Evolutionary conservation across 371 early-diverging fungal species (phyloP).

Genomic region (Massospora cicadina): DNA sequence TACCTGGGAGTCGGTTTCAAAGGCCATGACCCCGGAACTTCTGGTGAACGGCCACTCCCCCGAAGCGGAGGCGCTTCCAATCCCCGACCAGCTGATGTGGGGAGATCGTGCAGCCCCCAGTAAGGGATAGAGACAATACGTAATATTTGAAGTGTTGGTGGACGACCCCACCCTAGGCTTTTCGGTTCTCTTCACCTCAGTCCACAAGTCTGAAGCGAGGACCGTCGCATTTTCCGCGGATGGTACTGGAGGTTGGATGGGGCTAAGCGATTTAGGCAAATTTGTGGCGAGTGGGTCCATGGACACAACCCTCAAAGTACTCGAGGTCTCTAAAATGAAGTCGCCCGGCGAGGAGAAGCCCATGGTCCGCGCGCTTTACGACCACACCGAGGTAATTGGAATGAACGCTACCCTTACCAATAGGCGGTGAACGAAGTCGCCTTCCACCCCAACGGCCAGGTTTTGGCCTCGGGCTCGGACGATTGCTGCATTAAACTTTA

Average conservation of each 20-base stretch:
- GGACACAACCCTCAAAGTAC: constrained; percentile 73
- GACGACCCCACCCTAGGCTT: constrained; percentile 12
- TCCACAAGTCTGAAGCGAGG: constrained; percentile 22
- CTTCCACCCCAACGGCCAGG: constrained; percentile 83
- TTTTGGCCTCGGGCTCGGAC: constrained; percentile 73
- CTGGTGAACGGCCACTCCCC: not conserved
- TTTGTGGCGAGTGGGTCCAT: constrained; percentile 81
- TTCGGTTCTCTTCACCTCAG: constrained; percentile 16
- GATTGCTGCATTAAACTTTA: constrained; percentile 74
- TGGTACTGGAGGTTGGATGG: constrained; percentile 15
- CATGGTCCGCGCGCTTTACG: constrained; percentile 73
- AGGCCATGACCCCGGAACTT: not conserved
- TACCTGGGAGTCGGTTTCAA: not conserved
- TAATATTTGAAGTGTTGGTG: not conserved
- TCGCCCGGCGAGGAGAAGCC: constrained; percentile 45
- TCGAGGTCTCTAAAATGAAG: constrained; percentile 66
- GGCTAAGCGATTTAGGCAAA: constrained; percentile 29
- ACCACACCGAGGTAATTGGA: constrained; percentile 40
- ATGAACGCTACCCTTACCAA: not conserved
- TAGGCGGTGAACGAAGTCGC: constrained; percentile 62
- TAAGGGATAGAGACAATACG: constrained; percentile 7
- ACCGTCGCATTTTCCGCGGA: constrained; percentile 21
- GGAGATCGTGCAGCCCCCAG: not conserved
- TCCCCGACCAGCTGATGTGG: not conserved
- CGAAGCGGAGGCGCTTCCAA: not conserved